Percentiles rank a stretch among this genome's conserved stretches.
These are phyloP conservation scores for Aquilaria agallochum DNA, from an alignment of 441 rosid species.

Conservation along the genomic window DNA sequence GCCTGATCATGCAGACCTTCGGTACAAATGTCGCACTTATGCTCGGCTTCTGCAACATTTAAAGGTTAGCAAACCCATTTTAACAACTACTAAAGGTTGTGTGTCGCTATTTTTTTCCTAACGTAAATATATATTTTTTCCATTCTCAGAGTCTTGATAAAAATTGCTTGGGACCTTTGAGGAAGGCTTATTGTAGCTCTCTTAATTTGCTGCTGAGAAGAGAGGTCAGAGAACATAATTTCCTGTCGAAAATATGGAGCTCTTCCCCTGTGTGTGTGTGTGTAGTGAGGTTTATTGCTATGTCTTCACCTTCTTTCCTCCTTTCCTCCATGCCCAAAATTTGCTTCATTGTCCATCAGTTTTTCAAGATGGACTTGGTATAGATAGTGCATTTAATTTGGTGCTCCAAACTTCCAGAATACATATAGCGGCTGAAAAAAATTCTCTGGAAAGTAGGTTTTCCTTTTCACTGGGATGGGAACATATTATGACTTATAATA, in stretches of 20 bases:
- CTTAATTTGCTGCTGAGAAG: slow-evolving; percentile 96
- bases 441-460: too few relatives aligned
- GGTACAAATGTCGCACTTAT: slow-evolving; percentile 99
- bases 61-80: slow-evolving; percentile 51
- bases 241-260: neutral
- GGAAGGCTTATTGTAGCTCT: slow-evolving; percentile 98
- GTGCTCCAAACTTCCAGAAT: too few relatives aligned
- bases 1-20: slow-evolving; percentile 99
- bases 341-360: too few relatives aligned
- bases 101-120: slow-evolving; percentile 14
- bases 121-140: slow-evolving; percentile 13
- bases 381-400: too few relatives aligned
- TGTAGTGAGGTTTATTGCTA: too few relatives aligned
- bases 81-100: slow-evolving; percentile 7
- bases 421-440: too few relatives aligned
- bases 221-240: slow-evolving; percentile 60
- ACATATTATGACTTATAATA: too few relatives aligned
- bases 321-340: too few relatives aligned
- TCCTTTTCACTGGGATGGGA: too few relatives aligned
- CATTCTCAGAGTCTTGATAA: slow-evolving; percentile 81
- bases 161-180: slow-evolving; percentile 81
- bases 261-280: too few relatives aligned
- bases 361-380: too few relatives aligned
- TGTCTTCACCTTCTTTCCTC: too few relatives aligned
- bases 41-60: slow-evolving; percentile 98